A percentile compares a stretch with the other conserved stretches of the same genome.
phyloP scores from a whole-genome alignment of 805 yeast species.

The Candida ficus region DNA sequence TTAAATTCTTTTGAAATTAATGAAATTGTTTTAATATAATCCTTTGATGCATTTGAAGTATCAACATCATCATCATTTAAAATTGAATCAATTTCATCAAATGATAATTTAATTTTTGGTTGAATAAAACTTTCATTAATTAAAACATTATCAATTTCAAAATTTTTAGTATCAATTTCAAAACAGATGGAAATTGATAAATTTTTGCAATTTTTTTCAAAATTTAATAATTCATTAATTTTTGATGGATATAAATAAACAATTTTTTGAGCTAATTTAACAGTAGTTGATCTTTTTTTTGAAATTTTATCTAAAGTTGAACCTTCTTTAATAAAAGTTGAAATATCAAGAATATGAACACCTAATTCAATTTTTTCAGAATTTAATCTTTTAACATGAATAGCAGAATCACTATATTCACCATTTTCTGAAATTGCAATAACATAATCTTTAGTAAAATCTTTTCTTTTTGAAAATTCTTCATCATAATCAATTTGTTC shows the following conservation, averaged over 20 bases:
- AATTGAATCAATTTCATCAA: slow-evolving; percentile 50
- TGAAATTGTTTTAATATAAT: slow-evolving; percentile 58
- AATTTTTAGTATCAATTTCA: slow-evolving; percentile 66
- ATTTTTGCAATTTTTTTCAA: slow-evolving; percentile 52
- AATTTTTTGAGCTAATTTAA: slow-evolving; percentile 74
- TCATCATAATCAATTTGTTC: slow-evolving; percentile 24
- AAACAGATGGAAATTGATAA: slow-evolving; percentile 76
- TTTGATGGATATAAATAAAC: slow-evolving; percentile 62
- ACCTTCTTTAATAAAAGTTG: slow-evolving; percentile 66
- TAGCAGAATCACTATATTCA: slow-evolving; percentile 65
- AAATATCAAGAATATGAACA: slow-evolving; percentile 78
- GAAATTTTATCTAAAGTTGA: slow-evolving; percentile 82
- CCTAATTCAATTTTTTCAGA: slow-evolving; percentile 71
- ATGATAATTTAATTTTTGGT: slow-evolving; percentile 55
- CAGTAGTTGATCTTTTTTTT: slow-evolving; percentile 85
- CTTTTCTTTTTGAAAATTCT: slow-evolving; percentile 38
- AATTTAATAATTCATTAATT: slow-evolving; percentile 55
- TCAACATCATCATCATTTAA: slow-evolving; percentile 25
- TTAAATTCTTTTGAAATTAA: slow-evolving; percentile 65
- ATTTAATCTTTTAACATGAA: slow-evolving; percentile 65
- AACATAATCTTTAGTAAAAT: slow-evolving; percentile 54
- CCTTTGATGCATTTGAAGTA: slow-evolving; percentile 52
- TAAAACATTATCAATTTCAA: slow-evolving; percentile 71
- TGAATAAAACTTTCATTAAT: slow-evolving; percentile 66
- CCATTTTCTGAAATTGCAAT: slow-evolving; percentile 59